Evolutionary conservation across 257 asterid genomes (phyloP), one percentile per base, ranked within the genome.

Genomic region (Salvia splendens): DNA sequence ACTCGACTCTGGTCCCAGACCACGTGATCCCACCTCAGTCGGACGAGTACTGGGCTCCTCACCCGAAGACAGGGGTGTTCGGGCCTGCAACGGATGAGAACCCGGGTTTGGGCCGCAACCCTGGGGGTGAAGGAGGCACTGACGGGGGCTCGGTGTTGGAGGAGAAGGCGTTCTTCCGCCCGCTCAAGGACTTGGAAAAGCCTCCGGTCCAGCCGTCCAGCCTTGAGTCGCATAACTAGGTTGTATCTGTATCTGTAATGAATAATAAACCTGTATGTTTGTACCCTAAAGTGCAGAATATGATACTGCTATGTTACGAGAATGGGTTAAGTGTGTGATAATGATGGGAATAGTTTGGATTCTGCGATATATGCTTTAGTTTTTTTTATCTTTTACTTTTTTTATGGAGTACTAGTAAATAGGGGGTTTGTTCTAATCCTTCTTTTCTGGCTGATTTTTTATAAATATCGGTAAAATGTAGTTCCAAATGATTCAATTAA

Each of bases 11-110:
- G 65, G 89, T 92, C 48, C 95, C 98, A 1, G 95, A 92, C 55
- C 73, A 87, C 54, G 77, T 81, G 58, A 85, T 85, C 43, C 72
- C 83, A 11, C 49, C 80, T 15, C 78, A 74, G 12, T 59, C 85
- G 0, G 87, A 79, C 4, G 70, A 79, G 17, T 89, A 86, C 76
- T 92, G 96, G 98, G 77, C 77, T 64, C 98, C 98, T 4, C 89
- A 92, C 80, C 96, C 96, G 14, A 48, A 80, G 60, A 89, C 96
- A 0, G 98, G 98, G 70, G 95, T 92, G 63, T 92, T 92, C 40
- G 94, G 92, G 58, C 98, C 96, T 3, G 70, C 85, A 47, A 51
- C 76, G 0, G 86, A 85, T 20, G 74, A 77, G 24, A 69, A 45
- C 32, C 61, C 67, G 7, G 67, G 61, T 6, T 15, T 78, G 2